Evolutionary conservation across 1,284 basidiomycete genomes (phyloP).

Genomic region (Caloboletus firmus): DNA sequence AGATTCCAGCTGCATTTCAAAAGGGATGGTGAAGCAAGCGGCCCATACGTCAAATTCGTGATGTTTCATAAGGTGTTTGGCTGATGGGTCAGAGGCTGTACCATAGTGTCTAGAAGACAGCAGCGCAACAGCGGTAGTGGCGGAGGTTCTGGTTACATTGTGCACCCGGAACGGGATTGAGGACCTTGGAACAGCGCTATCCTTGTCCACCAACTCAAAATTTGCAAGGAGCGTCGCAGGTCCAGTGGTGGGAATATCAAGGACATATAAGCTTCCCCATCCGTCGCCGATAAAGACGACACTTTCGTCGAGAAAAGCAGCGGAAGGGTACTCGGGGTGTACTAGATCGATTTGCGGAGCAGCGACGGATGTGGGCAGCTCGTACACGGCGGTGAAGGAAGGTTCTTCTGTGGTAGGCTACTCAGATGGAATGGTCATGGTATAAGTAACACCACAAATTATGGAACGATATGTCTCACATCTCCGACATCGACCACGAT

Average conservation of each 20-base stretch:
- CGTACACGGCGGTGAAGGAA: slow-evolving; percentile 55
- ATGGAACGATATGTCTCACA: slow-evolving; percentile 44
- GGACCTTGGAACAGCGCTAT: slow-evolving; percentile 18
- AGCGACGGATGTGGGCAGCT: slow-evolving; percentile 55
- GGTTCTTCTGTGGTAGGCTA: slow-evolving; percentile 57
- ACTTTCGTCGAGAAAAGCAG: slow-evolving; percentile 52
- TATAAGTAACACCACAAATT: slow-evolving; percentile 15
- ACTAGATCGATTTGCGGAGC: slow-evolving; percentile 37
- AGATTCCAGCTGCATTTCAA: slow-evolving; percentile 34
- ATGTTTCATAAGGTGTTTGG: slow-evolving; percentile 18
- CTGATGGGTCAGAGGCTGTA: slow-evolving; percentile 12
- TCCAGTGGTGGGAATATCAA: slow-evolving; percentile 38
- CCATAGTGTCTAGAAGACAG: slow-evolving; percentile 57
- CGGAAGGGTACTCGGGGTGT: slow-evolving; percentile 78
- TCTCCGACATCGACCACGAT: slow-evolving; percentile 57
- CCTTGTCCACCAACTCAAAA: slow-evolving; percentile 49
- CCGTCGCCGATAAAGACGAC: slow-evolving; percentile 73
- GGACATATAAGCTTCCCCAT: slow-evolving; percentile 64
- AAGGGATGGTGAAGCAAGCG: slow-evolving; percentile 49
- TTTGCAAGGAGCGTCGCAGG: slow-evolving; percentile 50
- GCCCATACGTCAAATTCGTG: slow-evolving; percentile 65
- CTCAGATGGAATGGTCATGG: slow-evolving; percentile 23
- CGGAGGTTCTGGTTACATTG: slow-evolving; percentile 40
- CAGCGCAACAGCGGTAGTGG: slow-evolving; percentile 45
- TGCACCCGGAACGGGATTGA: slow-evolving; percentile 62